Base-by-base conservation (phyloP, 1,284 basidiomycete genomes). In the Ustanciosporium gigantosporum region DNA sequence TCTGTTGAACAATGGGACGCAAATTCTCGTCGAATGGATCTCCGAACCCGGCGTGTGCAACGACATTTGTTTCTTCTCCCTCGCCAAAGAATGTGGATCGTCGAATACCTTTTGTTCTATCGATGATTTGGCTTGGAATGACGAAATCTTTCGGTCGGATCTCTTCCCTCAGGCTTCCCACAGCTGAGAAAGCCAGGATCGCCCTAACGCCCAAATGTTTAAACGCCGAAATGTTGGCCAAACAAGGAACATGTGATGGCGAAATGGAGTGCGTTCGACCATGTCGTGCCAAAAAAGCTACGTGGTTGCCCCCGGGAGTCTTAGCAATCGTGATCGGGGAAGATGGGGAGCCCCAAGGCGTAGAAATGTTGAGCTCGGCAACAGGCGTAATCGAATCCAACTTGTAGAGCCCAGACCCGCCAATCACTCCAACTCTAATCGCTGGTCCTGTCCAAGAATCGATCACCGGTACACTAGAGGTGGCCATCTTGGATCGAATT, bases 191-290 rank as follows among this genome's bases (percentile, higher is more conserved):
- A 2, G 93, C 91, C 56, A 97, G 82, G 71, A 98, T 86, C 31
- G 87, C 88, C 56, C 87, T 85, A 14, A 91, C 89, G 41, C 94
- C 94, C 60, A 98, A 83, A 41, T 85, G 86, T 81, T 97, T 97
- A 68, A 97, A 84, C 0, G 93, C 93, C 14, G 93, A 89, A 75
- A 97, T 93, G 83, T 98, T 97, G 61, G 93, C 94, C 41, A 90
- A 86, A 2, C 83, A 81, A 31, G 91, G 91, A 5, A 77, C 75
- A 25, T 50, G 40, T 24, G 62, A 66, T 0, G 75, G 75, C 4
- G 73, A 29, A 23, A 70, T 55, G 57, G 81, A 84, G 81, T 98
- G 94, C 2, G 84, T 82, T 16, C 81, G 75, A 15, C 93, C 93
- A 77, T 97, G 94, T 11, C 94, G 86, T 0, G 94, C 88, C 43